A percentile compares a stretch with the other conserved stretches of the same genome.
Conservation (phyloP, 2,329 filamentous ascomycete genomes). For the Xylariaceae sp. region DNA sequence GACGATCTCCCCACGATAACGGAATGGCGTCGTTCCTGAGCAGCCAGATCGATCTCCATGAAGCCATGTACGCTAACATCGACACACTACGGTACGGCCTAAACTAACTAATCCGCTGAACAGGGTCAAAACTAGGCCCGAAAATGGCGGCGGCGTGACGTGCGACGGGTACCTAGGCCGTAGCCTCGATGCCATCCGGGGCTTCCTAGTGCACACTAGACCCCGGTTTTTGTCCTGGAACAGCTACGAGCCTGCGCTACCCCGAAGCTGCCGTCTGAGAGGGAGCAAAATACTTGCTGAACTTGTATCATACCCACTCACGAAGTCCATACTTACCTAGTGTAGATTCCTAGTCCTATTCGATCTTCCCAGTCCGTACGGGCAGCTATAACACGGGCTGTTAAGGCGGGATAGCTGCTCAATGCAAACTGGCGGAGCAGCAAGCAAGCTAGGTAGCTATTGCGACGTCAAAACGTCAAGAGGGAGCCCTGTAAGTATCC, state of each 20-base stretch:
- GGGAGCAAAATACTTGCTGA: background rate
- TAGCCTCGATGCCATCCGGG: background rate
- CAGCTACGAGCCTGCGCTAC: background rate
- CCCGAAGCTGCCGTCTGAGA: background rate
- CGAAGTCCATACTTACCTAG: background rate
- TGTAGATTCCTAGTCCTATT: too few relatives aligned
- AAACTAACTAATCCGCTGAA: background rate
- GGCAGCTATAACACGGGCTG: background rate
- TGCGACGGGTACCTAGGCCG: background rate
- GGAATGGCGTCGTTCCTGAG: background rate
- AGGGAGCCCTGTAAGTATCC: background rate
- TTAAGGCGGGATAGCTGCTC: background rate
- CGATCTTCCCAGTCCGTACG: background rate
- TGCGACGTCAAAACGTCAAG: background rate
- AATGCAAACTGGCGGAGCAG: background rate
- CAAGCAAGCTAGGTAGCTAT: background rate
- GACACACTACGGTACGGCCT: background rate
- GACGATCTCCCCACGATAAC: background rate
- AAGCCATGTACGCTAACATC: background rate
- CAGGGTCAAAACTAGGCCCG: too few relatives aligned
- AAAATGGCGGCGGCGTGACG: background rate
- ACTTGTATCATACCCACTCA: background rate
- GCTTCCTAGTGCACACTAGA: background rate
- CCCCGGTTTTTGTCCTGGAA: background rate
- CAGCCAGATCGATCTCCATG: background rate